phyloP scores from a whole-genome alignment of 179 eudicot genomes.

The Heliamphora pulchella region DNA sequence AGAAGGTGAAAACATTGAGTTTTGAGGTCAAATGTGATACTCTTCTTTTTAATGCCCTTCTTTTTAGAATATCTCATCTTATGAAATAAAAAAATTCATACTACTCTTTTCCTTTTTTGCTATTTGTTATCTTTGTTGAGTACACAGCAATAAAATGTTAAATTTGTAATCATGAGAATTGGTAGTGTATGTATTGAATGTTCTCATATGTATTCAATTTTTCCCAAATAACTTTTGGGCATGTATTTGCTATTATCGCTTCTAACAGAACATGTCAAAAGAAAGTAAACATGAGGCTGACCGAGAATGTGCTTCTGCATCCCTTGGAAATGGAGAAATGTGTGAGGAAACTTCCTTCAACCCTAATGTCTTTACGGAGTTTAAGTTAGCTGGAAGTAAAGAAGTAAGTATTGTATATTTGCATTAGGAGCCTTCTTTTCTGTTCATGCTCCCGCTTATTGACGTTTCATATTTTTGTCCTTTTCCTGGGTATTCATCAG shows the following conservation, averaged over 20 bases:
- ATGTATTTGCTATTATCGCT: not conserved
- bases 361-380: constrained; percentile 94
- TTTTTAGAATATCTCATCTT: too few species aligned
- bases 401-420: constrained; percentile 39
- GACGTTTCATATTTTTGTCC: not conserved
- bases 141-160: not conserved
- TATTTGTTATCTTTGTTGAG: not conserved
- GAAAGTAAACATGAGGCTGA: constrained; percentile 28
- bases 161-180: not conserved
- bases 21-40: not conserved
- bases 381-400: constrained; percentile 68
- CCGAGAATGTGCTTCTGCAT: constrained; percentile 31
- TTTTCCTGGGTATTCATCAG: constrained; percentile 33
- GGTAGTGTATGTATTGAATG: not conserved
- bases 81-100: too few species aligned
- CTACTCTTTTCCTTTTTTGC: not conserved
- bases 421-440: not conserved
- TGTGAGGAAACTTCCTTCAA: constrained; percentile 54
- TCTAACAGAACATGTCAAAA: constrained; percentile 33
- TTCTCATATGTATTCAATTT: not conserved
- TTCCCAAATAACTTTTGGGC: not conserved
- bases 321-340: constrained; percentile 28
- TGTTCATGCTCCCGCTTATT: not conserved
- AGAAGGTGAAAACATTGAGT: not conserved
- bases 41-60: too few species aligned